Conservation (phyloP, 495 filamentous ascomycete genomes). For the Penicillium steckii region DNA sequence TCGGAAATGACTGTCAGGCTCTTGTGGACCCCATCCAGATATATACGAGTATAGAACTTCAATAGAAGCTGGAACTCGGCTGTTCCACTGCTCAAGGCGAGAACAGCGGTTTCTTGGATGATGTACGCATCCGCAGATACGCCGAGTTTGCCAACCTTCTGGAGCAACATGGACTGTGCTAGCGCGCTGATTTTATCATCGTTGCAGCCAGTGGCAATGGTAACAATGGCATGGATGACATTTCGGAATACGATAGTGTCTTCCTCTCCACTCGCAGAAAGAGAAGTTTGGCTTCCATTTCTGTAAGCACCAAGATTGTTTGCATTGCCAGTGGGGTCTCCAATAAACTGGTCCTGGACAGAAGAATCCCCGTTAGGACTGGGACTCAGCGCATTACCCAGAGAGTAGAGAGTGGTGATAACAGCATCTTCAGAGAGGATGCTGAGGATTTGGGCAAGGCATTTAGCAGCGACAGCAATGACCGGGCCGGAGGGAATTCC, state of each 20-base stretch:
- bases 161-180: constrained; percentile 92
- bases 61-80: constrained; percentile 81
- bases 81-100: constrained; percentile 72
- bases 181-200: constrained; percentile 92
- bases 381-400: constrained; percentile 88
- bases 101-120: constrained; percentile 71
- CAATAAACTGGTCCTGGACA: constrained; percentile 27
- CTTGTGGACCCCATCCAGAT: constrained; percentile 67
- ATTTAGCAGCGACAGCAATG: constrained; percentile 72
- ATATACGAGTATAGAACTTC: constrained; percentile 73
- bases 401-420: constrained; percentile 90
- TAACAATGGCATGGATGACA: constrained; percentile 85
- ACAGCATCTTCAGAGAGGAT: constrained; percentile 86
- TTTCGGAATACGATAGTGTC: constrained; percentile 74
- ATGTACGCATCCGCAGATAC: constrained; percentile 75
- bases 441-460: constrained; percentile 74
- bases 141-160: constrained; percentile 85
- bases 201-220: constrained; percentile 73
- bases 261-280: constrained; percentile 69
- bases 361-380: constrained; percentile 41
- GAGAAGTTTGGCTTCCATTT: constrained; percentile 76
- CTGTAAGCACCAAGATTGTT: constrained; percentile 43
- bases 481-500: constrained; percentile 58
- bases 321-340: constrained; percentile 23
- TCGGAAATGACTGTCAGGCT: constrained; percentile 48